Evolutionary conservation across 1,139 yeast genomes (phyloP), one percentile per base, ranked within the genome.

Genomic region (Yamadazyma sp.): DNA sequence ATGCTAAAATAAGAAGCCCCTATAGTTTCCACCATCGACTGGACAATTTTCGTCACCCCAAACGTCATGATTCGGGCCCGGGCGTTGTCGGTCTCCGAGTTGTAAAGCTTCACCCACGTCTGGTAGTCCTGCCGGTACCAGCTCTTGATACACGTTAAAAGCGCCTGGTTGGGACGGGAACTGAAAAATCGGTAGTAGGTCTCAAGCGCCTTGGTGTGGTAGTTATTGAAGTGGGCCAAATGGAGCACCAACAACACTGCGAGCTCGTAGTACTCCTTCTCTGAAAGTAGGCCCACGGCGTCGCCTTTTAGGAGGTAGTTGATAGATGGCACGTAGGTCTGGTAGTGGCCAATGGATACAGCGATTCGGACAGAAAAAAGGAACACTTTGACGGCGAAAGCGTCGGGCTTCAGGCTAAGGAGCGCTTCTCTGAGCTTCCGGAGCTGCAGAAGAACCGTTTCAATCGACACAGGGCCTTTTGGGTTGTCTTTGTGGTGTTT

Each of bases 371-470:
- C 64, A 0, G 83, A 78, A 40, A 68, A 71, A 33, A 79, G 43
- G 47, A 69, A 76, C n/a, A 80, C 83, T 14, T 62, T 54, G 36
- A 66, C 66, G 14, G 70, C 51, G 43, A 79, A 78, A 1, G 62
- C 62, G 36, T 67, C 68, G 0, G 75, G 65, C 8, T 48, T 45
- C 5, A 49, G 38, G 37, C 53, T 55, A n/a, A 81, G 50, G 28
- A 81, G 49, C 2, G 83, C 74, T 51, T 81, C 87, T 38, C 87
- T 51, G 7, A 81, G 59, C 48, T 79, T 80, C 31, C 76, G 51
- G 10, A 70, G 49, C 5, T 66, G 59, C 16, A 47, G 29, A 16
- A 67, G 49, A 2, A 67, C 61, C 2, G 59, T 47, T 26, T 62
- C 67, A 16, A 66, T 51, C 1, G 57, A 12, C 3, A 28, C 31